Evolutionary conservation across 306 rosid genomes (phyloP).

Genomic region (Lablab purpureus): DNA sequence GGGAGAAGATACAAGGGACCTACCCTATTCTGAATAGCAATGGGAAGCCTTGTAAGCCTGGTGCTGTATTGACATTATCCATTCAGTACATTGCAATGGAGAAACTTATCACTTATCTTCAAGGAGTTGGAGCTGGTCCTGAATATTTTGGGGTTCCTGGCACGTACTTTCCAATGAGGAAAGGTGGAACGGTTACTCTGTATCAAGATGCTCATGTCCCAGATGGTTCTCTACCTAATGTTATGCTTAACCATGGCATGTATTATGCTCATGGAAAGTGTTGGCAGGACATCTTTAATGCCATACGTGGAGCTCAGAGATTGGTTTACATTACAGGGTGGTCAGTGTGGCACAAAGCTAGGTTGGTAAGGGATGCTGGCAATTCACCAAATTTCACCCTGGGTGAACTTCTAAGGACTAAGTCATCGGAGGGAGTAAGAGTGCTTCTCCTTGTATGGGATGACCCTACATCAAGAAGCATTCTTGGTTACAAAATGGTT

Average conservation of each 20-base stretch:
- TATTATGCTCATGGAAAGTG: constrained; percentile 83
- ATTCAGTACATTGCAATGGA: constrained; percentile 87
- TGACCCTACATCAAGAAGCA: constrained; percentile 94
- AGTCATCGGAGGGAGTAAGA: constrained; percentile 96
- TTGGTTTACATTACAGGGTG: constrained; percentile 93
- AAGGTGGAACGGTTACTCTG: constrained; percentile 83
- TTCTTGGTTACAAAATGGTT: constrained; percentile 84
- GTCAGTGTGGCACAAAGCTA: constrained; percentile 96
- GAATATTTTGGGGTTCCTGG: constrained; percentile 87
- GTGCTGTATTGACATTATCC: constrained; percentile 75
- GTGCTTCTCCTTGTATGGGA: constrained; percentile 99
- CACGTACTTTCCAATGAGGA: constrained; percentile 92
- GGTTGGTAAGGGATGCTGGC: constrained; percentile 71
- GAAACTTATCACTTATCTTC: constrained; percentile 66
- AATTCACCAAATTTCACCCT: constrained; percentile 53
- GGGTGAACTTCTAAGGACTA: constrained; percentile 85
- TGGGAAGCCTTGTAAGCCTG: constrained; percentile 92
- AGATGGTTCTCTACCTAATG: constrained; percentile 74
- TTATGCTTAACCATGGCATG: constrained; percentile 70
- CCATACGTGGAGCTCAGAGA: constrained; percentile 72
- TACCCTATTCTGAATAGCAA: constrained; percentile 71
- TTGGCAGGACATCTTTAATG: constrained; percentile 85
- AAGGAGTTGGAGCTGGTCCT: constrained; percentile 95
- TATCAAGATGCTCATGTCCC: constrained; percentile 98
- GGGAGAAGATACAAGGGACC: constrained; percentile 73